A percentile compares a stretch with the other conserved stretches of the same genome.
Conservation (phyloP, 2,329 filamentous ascomycete genomes). For the Fusarium begoniae region DNA sequence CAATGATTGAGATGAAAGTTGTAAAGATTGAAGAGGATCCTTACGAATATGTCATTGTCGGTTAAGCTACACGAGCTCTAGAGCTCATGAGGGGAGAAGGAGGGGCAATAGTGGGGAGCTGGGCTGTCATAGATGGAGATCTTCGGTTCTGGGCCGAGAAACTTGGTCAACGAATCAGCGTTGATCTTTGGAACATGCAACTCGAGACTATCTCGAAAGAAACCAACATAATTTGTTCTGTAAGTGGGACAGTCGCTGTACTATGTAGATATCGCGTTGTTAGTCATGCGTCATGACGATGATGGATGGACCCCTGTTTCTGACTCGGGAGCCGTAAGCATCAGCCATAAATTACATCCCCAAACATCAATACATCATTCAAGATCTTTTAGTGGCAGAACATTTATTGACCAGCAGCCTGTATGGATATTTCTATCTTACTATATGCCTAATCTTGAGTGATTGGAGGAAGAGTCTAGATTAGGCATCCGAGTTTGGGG, state of each 20-base stretch:
- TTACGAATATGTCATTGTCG: background rate
- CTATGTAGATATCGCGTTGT: too few relatives aligned
- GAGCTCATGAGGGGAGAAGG: slow-evolving; percentile 3
- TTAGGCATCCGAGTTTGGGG: background rate
- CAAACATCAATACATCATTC: too few relatives aligned
- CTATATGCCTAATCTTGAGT: background rate
- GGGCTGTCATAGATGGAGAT: background rate
- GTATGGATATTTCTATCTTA: too few relatives aligned
- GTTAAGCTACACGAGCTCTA: background rate
- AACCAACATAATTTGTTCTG: background rate
- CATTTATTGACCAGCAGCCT: rapidly evolving
- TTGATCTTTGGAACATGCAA: background rate
- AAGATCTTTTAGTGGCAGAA: background rate
- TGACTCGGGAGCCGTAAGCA: background rate
- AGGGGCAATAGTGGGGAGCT: slow-evolving; percentile 31
- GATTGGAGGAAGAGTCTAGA: background rate
- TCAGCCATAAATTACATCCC: background rate
- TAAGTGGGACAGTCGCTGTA: too few relatives aligned
- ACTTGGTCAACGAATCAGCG: background rate
- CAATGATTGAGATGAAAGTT: background rate
- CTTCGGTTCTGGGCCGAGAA: background rate
- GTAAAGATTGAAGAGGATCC: background rate
- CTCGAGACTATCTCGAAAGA: background rate
- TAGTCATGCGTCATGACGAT: background rate
- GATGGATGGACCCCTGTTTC: background rate